Conservation (phyloP, 768 basidiomycete species). For the Leucogyrophana mollusca region DNA sequence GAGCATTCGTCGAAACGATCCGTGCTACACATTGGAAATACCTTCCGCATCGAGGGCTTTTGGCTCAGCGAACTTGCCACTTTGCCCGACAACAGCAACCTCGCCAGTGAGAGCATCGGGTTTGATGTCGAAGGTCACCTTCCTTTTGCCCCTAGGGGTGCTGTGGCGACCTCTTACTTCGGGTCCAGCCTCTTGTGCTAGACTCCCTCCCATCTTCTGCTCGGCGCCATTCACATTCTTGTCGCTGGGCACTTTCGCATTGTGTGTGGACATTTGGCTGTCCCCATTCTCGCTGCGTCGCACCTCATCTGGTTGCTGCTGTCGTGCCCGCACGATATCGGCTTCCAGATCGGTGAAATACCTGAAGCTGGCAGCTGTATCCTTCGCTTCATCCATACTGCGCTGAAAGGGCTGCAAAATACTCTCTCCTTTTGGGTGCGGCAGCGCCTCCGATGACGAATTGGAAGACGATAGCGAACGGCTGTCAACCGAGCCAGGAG, state of each 20-base stretch:
- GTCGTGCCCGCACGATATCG: slow-evolving; percentile 29
- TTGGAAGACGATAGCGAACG: slow-evolving; percentile 17
- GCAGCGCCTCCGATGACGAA: slow-evolving; percentile 18
- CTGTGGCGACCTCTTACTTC: slow-evolving; percentile 32
- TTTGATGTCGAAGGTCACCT: slow-evolving; percentile 72
- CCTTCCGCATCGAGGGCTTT: slow-evolving; percentile 42
- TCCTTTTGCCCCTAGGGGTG: slow-evolving; percentile 55
- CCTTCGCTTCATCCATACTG: slow-evolving; percentile 46
- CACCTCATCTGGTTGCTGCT: slow-evolving; percentile 10
- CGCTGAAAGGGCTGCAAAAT: slow-evolving; percentile 38
- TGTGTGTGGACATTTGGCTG: slow-evolving; percentile 3
- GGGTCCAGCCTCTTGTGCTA: slow-evolving; percentile 10
- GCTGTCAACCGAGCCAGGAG: slow-evolving; percentile 24
- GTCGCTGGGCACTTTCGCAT: slow-evolving; percentile 5
- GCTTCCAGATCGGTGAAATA: slow-evolving; percentile 45
- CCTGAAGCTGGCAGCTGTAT: slow-evolving; percentile 46
- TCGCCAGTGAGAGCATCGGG: slow-evolving; percentile 52
- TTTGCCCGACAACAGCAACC: slow-evolving; percentile 30
- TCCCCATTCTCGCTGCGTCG: slow-evolving; percentile 9
- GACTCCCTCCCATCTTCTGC: slow-evolving; percentile 7
- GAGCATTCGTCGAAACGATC: too few species aligned
- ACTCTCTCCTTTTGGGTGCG: slow-evolving; percentile 23
- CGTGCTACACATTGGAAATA: slow-evolving; percentile 18
- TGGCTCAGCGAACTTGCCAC: slow-evolving; percentile 25
- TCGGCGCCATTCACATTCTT: slow-evolving; percentile 5